phyloP scores from a whole-genome alignment of 1,284 basidiomycete genomes.

The Cutaneotrichosporon daszewskae region DNA sequence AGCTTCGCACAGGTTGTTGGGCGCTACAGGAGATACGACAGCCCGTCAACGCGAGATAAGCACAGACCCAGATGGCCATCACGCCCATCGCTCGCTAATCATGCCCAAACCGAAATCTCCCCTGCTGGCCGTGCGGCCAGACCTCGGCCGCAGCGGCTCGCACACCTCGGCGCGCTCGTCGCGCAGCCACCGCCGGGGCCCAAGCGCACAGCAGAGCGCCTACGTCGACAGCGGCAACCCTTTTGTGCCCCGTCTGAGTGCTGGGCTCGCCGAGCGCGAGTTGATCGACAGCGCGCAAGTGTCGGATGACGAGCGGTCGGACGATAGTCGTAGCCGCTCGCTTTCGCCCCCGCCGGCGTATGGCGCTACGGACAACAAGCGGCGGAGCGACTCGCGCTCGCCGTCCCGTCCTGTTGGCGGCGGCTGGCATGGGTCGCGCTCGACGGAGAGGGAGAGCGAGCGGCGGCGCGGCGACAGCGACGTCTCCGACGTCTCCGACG shows the following conservation, averaged over 20 bases:
- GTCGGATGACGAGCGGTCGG: not conserved
- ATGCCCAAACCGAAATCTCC: no score
- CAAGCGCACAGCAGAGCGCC: conserved; percentile 27
- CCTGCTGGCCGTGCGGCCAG: not conserved
- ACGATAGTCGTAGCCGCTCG: not conserved
- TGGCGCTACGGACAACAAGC: not conserved
- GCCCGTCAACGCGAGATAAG: no score
- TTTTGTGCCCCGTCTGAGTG: not conserved
- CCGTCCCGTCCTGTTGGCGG: not conserved
- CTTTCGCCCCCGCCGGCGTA: no score
- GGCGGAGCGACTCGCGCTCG: conserved; percentile 1
- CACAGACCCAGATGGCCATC: no score
- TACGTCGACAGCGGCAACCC: conserved; percentile 19
- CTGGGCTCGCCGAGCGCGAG: conserved; percentile 3
- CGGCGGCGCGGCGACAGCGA: not conserved
- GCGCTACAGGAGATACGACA: no score
- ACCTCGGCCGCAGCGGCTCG: not conserved
- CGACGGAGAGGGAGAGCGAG: no score
- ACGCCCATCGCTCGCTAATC: no score
- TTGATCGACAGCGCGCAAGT: no score
- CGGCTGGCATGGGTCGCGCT: no score
- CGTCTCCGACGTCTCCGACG: not conserved
- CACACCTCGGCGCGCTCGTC: not conserved
- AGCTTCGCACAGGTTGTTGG: not conserved
- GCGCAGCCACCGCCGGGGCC: no score